A percentile compares a stretch with the other conserved stretches of the same genome.
Conservation (phyloP, 108 stramenopile species). For the Schizochytrium sp. region DNA sequence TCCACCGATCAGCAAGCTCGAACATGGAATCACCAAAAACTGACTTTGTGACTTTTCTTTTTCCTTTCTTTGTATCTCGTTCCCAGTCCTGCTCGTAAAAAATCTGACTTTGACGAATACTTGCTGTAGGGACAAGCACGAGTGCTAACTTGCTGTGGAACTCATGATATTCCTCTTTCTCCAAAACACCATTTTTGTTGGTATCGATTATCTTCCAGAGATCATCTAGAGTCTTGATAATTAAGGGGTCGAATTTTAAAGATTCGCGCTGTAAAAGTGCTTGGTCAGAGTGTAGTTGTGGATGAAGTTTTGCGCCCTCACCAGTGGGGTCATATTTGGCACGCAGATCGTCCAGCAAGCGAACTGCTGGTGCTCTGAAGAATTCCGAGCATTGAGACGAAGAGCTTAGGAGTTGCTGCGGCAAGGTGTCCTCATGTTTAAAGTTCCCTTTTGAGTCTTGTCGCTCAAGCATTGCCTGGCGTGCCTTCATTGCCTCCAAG, state of each 20-base stretch:
- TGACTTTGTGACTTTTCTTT: not conserved
- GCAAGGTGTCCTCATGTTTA: not conserved
- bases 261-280: conserved; percentile 37
- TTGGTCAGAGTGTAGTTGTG: conserved; percentile 26
- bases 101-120: conserved; percentile 14
- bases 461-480: conserved; percentile 22
- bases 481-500: not conserved
- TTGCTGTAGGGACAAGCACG: not conserved
- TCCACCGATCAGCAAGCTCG: conserved; percentile 54
- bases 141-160: conserved; percentile 57
- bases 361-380: conserved; percentile 22
- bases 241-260: conserved; percentile 49
- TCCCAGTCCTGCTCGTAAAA: conserved; percentile 52
- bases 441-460: conserved; percentile 36
- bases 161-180: conserved; percentile 6
- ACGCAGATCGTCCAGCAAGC: not conserved
- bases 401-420: not conserved
- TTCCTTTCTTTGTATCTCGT: conserved; percentile 16
- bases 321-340: conserved; percentile 39
- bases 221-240: not conserved
- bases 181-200: conserved; percentile 34
- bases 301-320: not conserved
- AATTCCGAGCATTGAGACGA: conserved; percentile 38
- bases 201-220: conserved; percentile 40
- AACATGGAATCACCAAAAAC: conserved; percentile 57